Base-by-base conservation (phyloP, 129 eudicot species). In the Heracleum sosnowskyi region DNA sequence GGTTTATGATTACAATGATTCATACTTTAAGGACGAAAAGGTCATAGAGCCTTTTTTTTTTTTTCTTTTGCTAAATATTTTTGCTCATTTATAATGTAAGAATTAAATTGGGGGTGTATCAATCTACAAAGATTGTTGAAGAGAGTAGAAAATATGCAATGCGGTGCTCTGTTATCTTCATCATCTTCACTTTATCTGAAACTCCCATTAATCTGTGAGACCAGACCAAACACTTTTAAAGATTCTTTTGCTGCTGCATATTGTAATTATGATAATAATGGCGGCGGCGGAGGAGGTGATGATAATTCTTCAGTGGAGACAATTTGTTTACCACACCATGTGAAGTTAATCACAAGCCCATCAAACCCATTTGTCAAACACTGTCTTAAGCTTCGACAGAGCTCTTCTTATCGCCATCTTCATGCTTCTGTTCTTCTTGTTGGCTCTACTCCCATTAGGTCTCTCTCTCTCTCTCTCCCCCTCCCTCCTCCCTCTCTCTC, bases 351-450 rank as follows among this genome's bases (percentile, higher is more conserved):
- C 76, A 91, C 96, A 71, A 94, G 98, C 87, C 86, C 96, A 3
- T 84, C 98, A 42, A 91, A 94, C 84, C 96, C 98, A 76, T 94
- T 94, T 84, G 93, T 91, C 13, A 94, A 94, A 72, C 98, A 94
- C 84, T 94, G 98, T 77, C 86, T 94, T 57, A 94, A 94, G 87
- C 98, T 94, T 70, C 92, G 98, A 2, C 90, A 86, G 69, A 91
- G 86, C 90, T 88, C 97, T 44, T 85, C 97, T 79, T 94, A 91
- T 82, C 96, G 98, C 47, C 97, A 90, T 78, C 79, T 85, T 74
- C 91, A 94, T 83, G 89, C 92, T 74, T 89, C 86, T 31, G 89
- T 89, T 83, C 93, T 94, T 79, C 86, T 94, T 60, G 92, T 94
- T 10, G 97, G 98, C 78, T 28, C 88, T 75, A 91, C 97, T 73